Conservation (phyloP, 495 filamentous ascomycete species). For the Talaromyces nanjingensis region DNA sequence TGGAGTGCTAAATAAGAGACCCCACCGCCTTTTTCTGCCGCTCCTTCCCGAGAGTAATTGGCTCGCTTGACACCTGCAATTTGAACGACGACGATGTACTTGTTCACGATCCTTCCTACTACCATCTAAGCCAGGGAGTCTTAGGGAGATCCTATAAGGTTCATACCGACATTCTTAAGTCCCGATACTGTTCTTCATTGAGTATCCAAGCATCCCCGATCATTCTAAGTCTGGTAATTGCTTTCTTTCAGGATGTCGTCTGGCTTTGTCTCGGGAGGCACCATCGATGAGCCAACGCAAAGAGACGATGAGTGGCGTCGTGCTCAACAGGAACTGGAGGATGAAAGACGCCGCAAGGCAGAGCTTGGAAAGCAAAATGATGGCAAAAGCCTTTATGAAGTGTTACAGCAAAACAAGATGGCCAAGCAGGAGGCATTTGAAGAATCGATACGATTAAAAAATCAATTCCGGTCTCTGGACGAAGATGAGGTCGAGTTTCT, state of each 20-base stretch:
- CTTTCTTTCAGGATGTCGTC: constrained; percentile 55
- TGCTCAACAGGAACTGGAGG: constrained; percentile 73
- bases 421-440: constrained; percentile 97
- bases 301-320: constrained; percentile 67
- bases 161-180: neutral
- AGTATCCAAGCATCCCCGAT: neutral
- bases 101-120: neutral
- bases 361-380: constrained; percentile 47
- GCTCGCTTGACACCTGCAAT: neutral
- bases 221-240: neutral
- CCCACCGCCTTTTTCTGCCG: neutral
- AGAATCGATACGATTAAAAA: constrained; percentile 76
- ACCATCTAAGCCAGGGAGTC: neutral
- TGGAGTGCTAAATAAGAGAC: neutral
- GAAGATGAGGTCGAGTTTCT: constrained; percentile 93
- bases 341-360: constrained; percentile 52
- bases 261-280: constrained; percentile 85
- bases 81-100: neutral
- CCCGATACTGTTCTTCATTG: neutral
- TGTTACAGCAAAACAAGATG: constrained; percentile 90
- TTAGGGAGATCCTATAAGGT: too few species aligned
- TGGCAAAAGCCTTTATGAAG: constrained; percentile 75
- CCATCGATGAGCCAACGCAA: constrained; percentile 55
- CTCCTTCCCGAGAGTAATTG: neutral
- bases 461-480: constrained; percentile 91